Evolutionary conservation across 441 rosid genomes (phyloP).

Genomic region (Omphalea diandra): DNA sequence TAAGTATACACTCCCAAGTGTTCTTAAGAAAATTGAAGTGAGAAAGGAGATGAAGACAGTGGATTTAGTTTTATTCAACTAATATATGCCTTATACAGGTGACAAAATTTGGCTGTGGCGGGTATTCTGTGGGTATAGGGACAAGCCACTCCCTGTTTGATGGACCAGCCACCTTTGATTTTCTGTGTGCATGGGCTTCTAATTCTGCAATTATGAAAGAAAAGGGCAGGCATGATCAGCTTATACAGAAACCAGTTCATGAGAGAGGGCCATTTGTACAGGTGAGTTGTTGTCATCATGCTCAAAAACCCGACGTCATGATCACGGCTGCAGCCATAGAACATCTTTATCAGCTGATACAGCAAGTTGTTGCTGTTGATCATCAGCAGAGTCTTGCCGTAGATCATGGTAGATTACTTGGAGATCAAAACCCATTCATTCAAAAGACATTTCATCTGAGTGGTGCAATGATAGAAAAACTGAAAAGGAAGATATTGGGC

Average conservation of each 20-base stretch:
- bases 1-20: no score
- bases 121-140: conserved; percentile 61
- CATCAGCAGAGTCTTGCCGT: conserved; percentile 6
- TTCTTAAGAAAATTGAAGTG: no score
- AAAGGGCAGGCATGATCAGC: conserved; percentile 19
- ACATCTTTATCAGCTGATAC: conserved; percentile 61
- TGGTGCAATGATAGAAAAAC: conserved; percentile 41
- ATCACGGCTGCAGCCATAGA: conserved; percentile 52
- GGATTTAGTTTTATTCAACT: background rate
- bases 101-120: conserved; percentile 72
- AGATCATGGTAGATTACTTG: background rate
- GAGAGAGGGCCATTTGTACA: conserved; percentile 45
- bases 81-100: conserved; percentile 37
- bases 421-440: conserved; percentile 24
- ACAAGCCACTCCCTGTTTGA: conserved; percentile 63
- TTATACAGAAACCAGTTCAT: conserved; percentile 50
- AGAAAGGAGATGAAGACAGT: no score
- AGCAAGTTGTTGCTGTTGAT: conserved; percentile 32
- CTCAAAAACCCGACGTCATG: conserved; percentile 8
- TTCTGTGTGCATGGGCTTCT: conserved; percentile 53
- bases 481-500: conserved; percentile 38
- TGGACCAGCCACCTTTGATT: conserved; percentile 57
- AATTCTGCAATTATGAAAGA: conserved; percentile 36
- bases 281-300: background rate
- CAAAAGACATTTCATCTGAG: conserved; percentile 48